Evolutionary conservation across 2,329 filamentous ascomycete genomes (phyloP), one percentile per base, ranked within the genome.

Genomic region (Venturia oleaginea): DNA sequence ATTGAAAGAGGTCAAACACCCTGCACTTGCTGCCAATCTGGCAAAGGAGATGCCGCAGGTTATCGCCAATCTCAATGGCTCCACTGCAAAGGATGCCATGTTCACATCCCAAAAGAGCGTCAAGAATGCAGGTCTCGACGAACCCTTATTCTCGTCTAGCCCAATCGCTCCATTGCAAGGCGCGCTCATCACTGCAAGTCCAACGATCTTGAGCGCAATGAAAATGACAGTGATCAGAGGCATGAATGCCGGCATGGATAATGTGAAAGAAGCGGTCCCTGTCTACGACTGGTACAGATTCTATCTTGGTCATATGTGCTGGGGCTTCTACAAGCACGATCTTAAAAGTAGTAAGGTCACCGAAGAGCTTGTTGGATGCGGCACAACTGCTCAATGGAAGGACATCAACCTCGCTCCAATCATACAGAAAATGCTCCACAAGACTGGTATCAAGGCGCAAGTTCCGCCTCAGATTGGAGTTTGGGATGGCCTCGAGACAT

Each of bases 261-360:
- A 17, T 17, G 13, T 57, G 17, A 57, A 34, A 57, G 27, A 57
- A 27, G 51, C 51, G 13, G 51, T 57, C 7, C 51, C 51, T 17
- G 32, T 57, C 15, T 57, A 22, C 24, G 51, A 57, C 51, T 57
- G 24, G 24, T 57, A 57, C 32, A 30, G 1, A 17, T 30, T 57
- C 51, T 57, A 57, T 24, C 24, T 4, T 19, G 24, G 13, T 1
- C 24, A 34, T 30, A 57, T 57, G 24, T 57, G 51, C 51, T 57
- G 51, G 51, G 51, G 51, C n/a, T 57, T 57, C 32, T 57, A 57
- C 51, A 57, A 57, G 19, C 42, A 46, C n/a, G 42, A 46, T 3
- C 42, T 6, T 10, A 46, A 22, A 6, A 30, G 24, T 17, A n/a
- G 51, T 22, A 34, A 34, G 27, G 19, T 46, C 42, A 34, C 17